Conservation (phyloP, 2,329 filamentous ascomycete genomes). For the Ophiosphaerella narmari region DNA sequence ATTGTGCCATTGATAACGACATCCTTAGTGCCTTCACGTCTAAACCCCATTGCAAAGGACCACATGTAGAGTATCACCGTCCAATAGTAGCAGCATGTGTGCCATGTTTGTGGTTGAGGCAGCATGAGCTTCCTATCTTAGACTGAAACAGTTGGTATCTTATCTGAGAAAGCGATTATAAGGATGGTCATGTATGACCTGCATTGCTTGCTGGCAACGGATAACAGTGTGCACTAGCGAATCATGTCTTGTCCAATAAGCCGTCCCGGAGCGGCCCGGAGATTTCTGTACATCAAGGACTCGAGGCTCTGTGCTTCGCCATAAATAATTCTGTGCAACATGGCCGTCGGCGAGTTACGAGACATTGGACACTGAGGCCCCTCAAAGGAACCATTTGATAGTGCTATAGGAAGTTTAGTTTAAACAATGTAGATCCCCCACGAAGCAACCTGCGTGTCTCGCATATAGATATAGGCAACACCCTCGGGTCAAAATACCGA, state of each 20-base stretch:
- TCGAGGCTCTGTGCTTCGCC: conserved; percentile 7
- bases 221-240: conserved; percentile 20
- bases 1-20: conserved; percentile 45
- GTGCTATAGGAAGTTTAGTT: neutral
- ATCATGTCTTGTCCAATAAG: conserved; percentile 27
- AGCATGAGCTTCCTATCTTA: conserved; percentile 42
- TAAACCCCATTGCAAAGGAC: conserved; percentile 10
- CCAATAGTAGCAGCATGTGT: conserved; percentile 28
- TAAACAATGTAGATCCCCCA: neutral
- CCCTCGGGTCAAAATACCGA: neutral
- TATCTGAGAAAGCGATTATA: conserved; percentile 30
- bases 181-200: conserved; percentile 22
- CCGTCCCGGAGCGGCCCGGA: neutral
- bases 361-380: neutral
- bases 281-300: neutral
- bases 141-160: conserved; percentile 33
- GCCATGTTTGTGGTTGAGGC: conserved; percentile 11
- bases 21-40: conserved; percentile 26
- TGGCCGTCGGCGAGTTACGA: conserved; percentile 21
- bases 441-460: too few relatives aligned
- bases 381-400: neutral
- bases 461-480: too few relatives aligned
- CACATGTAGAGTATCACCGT: conserved; percentile 16
- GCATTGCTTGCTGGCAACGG: conserved; percentile 19
- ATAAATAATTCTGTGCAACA: conserved; percentile 13